phyloP scores from a whole-genome alignment of 2,329 filamentous ascomycete genomes.

The Orbilia quercus region DNA sequence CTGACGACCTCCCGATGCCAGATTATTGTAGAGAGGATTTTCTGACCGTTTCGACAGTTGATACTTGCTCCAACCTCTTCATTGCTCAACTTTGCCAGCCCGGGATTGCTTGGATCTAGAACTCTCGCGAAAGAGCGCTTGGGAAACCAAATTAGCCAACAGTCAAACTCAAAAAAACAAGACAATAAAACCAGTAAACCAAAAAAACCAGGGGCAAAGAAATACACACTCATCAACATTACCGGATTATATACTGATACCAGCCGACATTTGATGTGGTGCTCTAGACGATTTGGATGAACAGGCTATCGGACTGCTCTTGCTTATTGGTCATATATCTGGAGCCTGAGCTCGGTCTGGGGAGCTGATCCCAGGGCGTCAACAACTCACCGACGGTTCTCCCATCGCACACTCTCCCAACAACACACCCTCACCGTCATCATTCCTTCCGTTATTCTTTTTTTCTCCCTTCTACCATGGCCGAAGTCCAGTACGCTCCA shows the following conservation, averaged over 20 bases:
- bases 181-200: no score
- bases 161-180: not conserved
- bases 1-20: conserved; percentile 4
- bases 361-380: conserved; percentile 21
- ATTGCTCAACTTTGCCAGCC: not conserved
- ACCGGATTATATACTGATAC: not conserved
- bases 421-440: not conserved
- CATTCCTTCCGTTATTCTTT: conserved; percentile 1
- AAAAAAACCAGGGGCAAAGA: conserved; percentile 21
- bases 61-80: conserved; percentile 2
- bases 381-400: conserved; percentile 13
- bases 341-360: conserved; percentile 2
- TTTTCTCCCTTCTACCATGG: conserved; percentile 29
- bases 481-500: conserved; percentile 55
- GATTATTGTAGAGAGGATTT: conserved; percentile 1
- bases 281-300: conserved; percentile 20
- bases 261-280: conserved; percentile 5
- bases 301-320: not conserved
- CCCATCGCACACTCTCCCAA: conserved; percentile 5
- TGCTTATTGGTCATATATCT: conserved; percentile 31
- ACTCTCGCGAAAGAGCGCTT: conserved; percentile 46
- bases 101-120: conserved; percentile 12
- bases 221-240: no score
- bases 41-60: conserved; percentile 28
- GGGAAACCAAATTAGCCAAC: conserved; percentile 7